phyloP scores from a whole-genome alignment of 495 filamentous ascomycete species.

The Neurospora pannonica region DNA sequence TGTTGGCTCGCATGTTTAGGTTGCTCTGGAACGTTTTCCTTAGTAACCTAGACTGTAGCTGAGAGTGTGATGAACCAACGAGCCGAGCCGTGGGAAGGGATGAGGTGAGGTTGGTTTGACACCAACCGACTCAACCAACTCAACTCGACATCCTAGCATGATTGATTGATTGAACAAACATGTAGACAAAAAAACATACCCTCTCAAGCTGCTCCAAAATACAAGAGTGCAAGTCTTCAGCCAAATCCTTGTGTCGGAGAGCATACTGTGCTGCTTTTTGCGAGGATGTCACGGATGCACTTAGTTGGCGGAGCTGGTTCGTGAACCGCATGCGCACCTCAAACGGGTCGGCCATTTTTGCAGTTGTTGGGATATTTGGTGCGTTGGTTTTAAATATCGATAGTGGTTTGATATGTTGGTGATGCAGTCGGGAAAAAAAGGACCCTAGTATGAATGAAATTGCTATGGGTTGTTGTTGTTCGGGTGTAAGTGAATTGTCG shows the following conservation, averaged over 20 bases:
- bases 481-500: background rate
- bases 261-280: constrained; percentile 94
- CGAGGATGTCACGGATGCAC: constrained; percentile 76
- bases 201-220: constrained; percentile 91
- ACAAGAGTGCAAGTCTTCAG: constrained; percentile 93
- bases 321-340: constrained; percentile 98
- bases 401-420: background rate
- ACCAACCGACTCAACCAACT: too few species aligned
- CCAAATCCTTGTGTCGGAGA: constrained; percentile 80
- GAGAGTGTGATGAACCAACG: background rate
- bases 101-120: background rate
- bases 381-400: background rate
- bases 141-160: too few species aligned
- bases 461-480: background rate
- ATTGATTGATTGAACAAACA: background rate
- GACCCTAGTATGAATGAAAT: background rate
- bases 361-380: background rate
- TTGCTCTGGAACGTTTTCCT: constrained; percentile 48
- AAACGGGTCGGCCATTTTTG: constrained; percentile 81
- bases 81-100: background rate
- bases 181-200: constrained; percentile 33
- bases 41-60: background rate
- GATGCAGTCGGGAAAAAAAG: constrained; percentile 1
- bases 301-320: constrained; percentile 73
- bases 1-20: constrained; percentile 96